Base-by-base conservation (phyloP, 257 asterid species). In the Nicotiana paniculata region DNA sequence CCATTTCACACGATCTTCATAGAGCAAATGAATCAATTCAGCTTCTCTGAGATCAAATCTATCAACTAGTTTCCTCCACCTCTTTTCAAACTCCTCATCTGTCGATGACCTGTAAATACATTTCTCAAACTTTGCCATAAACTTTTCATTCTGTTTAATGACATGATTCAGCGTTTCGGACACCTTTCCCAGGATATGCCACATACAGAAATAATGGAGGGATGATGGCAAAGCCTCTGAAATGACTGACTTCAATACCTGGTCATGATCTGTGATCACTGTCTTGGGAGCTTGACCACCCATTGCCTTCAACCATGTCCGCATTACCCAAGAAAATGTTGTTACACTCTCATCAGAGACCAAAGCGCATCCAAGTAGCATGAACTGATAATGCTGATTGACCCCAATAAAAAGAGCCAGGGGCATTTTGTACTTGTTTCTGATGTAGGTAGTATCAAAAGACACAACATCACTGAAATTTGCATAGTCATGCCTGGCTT, bases 301-400 rank as follows among this genome's bases (percentile, higher is more conserved):
- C 95, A 94, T 88, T 70, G 97, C 97, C 88, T 81, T 93, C 88
- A 94, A 84, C 99, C 99, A 96, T 80, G 95, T 90, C 59, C 83
- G 86, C 95, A 92, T 89, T 81, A 94, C 91, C 99, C 99, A 96
- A 33, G 92, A 88, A 90, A 80, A 92, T 17, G 98, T 88, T 48
- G 93, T 89, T 62, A 82, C 86, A 72, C 81, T 93, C 86, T 96
- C 98, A 79, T 96, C 98, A 80, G 92, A 92, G 61, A 96, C 81
- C 92, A 96, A 84, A 82, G 99, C 99, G 89, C 99, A 93, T 79
- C 99, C 99, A 69, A 94, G 97, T 81, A 91, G 88, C 91, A 94
- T 87, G 88, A 93, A 93, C 90, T 96, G 99, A 85, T 91, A 94
- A 85, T 96, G 98, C 75, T 96, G 99, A 87, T 94, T 94, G 83